Percentiles rank a stretch among this genome's conserved stretches.
Evolutionary conservation across 148 eudicot species (phyloP).

Genomic region (Rhododendron molle): DNA sequence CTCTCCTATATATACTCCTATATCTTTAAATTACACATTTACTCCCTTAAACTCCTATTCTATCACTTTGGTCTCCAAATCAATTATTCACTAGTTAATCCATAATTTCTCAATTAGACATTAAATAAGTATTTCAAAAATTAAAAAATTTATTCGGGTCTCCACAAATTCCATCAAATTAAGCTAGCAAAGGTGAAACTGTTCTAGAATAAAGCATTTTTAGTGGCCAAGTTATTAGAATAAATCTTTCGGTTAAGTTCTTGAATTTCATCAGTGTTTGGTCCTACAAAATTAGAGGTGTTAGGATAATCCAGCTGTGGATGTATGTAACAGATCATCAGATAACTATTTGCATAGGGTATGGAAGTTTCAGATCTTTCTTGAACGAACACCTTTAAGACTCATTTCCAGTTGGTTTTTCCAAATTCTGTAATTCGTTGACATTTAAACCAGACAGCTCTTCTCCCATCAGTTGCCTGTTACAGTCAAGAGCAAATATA

Average conservation of each 20-base stretch:
- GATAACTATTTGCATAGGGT: not conserved
- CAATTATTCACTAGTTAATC: too few relatives aligned
- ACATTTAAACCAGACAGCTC: constrained; percentile 53
- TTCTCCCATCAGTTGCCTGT: constrained; percentile 74
- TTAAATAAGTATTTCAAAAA: too few relatives aligned
- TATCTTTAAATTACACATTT: too few relatives aligned
- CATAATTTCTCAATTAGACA: too few relatives aligned
- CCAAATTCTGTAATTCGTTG: constrained; percentile 52
- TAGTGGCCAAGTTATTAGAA: not conserved
- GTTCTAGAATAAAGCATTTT: not conserved
- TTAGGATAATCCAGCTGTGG: not conserved
- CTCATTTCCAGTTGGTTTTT: constrained; percentile 65
- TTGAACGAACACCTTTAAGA: constrained; percentile 52
- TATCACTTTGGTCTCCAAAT: too few relatives aligned
- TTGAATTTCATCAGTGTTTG: constrained; percentile 57
- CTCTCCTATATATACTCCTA: too few relatives aligned
- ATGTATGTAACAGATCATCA: not conserved
- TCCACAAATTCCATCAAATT: constrained; percentile 1
- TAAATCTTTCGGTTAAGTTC: constrained; percentile 53
- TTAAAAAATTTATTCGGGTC: too few relatives aligned
- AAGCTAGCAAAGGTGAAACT: constrained; percentile 16
- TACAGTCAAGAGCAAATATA: not conserved
- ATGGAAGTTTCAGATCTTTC: constrained; percentile 40
- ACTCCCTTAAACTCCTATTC: too few relatives aligned
- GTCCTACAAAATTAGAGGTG: constrained; percentile 36